Evolutionary conservation across 2,329 filamentous ascomycete genomes (phyloP).

Genomic region (Pleomassaria siparia): DNA sequence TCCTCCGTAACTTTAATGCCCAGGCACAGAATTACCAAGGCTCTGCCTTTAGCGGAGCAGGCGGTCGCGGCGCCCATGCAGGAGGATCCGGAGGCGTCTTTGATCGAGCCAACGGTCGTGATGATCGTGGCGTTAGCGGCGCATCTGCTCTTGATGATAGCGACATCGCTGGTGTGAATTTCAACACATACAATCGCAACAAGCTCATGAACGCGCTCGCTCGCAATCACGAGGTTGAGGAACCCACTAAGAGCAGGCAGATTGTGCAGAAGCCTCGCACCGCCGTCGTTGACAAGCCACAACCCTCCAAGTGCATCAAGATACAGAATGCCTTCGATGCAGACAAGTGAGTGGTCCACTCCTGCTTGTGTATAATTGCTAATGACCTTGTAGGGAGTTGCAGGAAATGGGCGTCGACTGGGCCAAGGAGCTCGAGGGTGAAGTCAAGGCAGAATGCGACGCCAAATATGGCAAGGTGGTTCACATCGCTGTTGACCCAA

Average conservation of each 20-base stretch:
- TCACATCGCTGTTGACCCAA: slow-evolving; percentile 92
- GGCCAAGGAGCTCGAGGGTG: slow-evolving; percentile 91
- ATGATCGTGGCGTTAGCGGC: slow-evolving; percentile 83
- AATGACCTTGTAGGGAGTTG: slow-evolving; percentile 27
- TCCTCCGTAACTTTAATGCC: slow-evolving; percentile 86
- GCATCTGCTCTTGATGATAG: slow-evolving; percentile 96
- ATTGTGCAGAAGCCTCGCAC: slow-evolving; percentile 66
- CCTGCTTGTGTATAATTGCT: slow-evolving; percentile 9
- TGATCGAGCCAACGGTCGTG: slow-evolving; percentile 84
- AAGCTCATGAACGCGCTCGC: slow-evolving; percentile 98
- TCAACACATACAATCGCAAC: slow-evolving; percentile 99
- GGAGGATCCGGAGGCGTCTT: slow-evolving; percentile 73
- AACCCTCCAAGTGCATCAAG: slow-evolving; percentile 90
- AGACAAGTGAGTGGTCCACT: slow-evolving; percentile 68
- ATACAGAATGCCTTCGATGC: slow-evolving; percentile 96
- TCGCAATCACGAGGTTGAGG: slow-evolving; percentile 74
- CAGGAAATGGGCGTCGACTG: slow-evolving; percentile 52
- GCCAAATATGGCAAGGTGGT: slow-evolving; percentile 96
- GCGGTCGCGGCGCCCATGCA: slow-evolving; percentile 80
- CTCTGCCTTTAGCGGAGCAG: slow-evolving; percentile 87
- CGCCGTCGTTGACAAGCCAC: slow-evolving; percentile 74
- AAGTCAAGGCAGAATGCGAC: slow-evolving; percentile 90
- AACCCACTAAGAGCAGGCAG: slow-evolving; percentile 17
- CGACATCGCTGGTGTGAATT: slow-evolving; percentile 97
- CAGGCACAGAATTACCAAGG: slow-evolving; percentile 69